Evolutionary conservation across 306 rosid genomes (phyloP), one percentile per base, ranked within the genome.

Genomic region (Mimosa pudica): DNA sequence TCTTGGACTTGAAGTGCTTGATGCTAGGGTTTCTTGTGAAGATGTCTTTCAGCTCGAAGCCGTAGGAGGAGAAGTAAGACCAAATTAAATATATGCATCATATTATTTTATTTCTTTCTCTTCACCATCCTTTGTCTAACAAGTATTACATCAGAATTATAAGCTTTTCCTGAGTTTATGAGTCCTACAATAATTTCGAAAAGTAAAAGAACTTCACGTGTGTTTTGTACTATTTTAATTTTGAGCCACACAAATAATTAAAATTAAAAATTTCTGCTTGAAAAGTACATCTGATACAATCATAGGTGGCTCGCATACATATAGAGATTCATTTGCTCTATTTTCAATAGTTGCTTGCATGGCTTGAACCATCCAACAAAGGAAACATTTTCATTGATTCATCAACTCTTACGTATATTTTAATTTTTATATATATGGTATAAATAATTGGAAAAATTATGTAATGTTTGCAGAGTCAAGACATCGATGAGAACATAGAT

Each of bases 11-110:
- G 94, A 89, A 73, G 97, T 94, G 58, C 91, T 89, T 45, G 92
- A 94, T 82, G 98, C 98, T 80, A 89, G 89, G 92, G 94, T 91
- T 84, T 89, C 98, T 78, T 94, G 97, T 79, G 85, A 91, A 49
- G 97, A 92, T 74, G 87, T 71, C 76, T 94, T 94, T 82, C 97
- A 89, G 52, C 90, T 92, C 12, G 86, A 94, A 85, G 97, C 94
- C 2, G 80, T 89, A 10, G 97, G 97, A 66, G 94, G 85, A 89
- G 97, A 94, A 80, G 97, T 92, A 88, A 85, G 91, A 45, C 46
- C 8, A 51, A 20, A 32, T 62, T 62, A 32, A 62, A 30, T n/a
- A 30, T 10, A 61, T 30, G 32, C 1, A 10, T 61, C 2, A 55
- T 61, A 1, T 76, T 16, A 72, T 8, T 41, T 67, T 17, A 20